Conservation (phyloP, 2,329 filamentous ascomycete genomes). For the Xylaria sp. region DNA sequence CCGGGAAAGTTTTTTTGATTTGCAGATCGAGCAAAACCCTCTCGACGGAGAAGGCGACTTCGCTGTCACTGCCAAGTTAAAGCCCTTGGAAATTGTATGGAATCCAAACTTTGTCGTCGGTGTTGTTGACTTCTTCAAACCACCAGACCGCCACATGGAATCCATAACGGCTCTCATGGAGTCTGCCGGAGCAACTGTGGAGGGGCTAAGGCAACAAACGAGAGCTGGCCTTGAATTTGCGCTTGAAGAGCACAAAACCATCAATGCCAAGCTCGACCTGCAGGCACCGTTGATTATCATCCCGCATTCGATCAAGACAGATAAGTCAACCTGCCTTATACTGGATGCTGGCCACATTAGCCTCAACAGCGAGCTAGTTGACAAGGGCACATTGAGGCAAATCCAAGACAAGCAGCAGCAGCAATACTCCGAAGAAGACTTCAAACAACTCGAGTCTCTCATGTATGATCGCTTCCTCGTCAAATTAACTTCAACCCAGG, state of each 20-base stretch:
- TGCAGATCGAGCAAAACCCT: slow-evolving; percentile 93
- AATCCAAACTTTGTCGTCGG: slow-evolving; percentile 93
- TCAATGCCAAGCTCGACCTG: slow-evolving; percentile 94
- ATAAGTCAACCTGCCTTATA: slow-evolving; percentile 85
- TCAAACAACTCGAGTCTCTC: slow-evolving; percentile 82
- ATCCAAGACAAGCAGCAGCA: slow-evolving; percentile 90
- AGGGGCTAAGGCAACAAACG: slow-evolving; percentile 93
- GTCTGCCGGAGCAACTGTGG: slow-evolving; percentile 91
- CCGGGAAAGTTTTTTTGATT: slow-evolving; percentile 84
- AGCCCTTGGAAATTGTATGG: slow-evolving; percentile 96
- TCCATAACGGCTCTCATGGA: slow-evolving; percentile 97
- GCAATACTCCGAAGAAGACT: slow-evolving; percentile 86
- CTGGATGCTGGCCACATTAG: slow-evolving; percentile 95
- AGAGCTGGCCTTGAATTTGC: slow-evolving; percentile 95
- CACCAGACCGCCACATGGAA: slow-evolving; percentile 96
- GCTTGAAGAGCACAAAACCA: slow-evolving; percentile 95
- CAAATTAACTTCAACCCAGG: slow-evolving; percentile 91
- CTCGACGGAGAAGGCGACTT: slow-evolving; percentile 91
- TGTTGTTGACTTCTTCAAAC: slow-evolving; percentile 93
- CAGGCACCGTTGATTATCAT: slow-evolving; percentile 96
- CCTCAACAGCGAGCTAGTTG: slow-evolving; percentile 90
- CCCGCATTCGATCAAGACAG: slow-evolving; percentile 85
- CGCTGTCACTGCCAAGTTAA: slow-evolving; percentile 86
- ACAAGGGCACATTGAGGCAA: slow-evolving; percentile 86
- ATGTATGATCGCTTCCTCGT: slow-evolving; percentile 98